Conservation (phyloP, 805 yeast genomes). For the Pichia cephalocereana region DNA sequence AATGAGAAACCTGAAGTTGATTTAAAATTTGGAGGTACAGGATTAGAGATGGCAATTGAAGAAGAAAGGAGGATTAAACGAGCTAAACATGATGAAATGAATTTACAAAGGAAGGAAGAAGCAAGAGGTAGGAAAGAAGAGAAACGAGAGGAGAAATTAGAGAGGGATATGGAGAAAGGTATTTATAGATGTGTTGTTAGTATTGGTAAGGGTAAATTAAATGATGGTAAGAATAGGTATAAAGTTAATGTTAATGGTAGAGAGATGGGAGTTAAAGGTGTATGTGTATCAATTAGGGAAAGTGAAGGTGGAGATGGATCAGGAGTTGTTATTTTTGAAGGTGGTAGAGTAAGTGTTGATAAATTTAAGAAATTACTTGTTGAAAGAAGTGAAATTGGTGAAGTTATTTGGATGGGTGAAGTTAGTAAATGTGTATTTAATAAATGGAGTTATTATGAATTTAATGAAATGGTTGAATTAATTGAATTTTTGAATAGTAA, state of each 20-base stretch:
- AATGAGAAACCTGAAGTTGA: conserved; percentile 89
- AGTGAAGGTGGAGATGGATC: conserved; percentile 35
- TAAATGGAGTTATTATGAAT: conserved; percentile 59
- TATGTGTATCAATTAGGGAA: conserved; percentile 23
- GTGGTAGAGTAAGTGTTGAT: conserved; percentile 53
- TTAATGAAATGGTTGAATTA: conserved; percentile 35
- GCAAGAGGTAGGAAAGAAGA: conserved; percentile 38
- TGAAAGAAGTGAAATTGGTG: conserved; percentile 54
- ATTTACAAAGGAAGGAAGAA: conserved; percentile 43
- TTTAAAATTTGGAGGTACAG: conserved; percentile 44
- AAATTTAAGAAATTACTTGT: conserved; percentile 54
- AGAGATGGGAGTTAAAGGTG: conserved; percentile 60
- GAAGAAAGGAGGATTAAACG: conserved; percentile 58
- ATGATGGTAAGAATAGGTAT: conserved; percentile 58
- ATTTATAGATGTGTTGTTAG: conserved; percentile 25
- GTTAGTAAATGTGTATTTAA: conserved; percentile 43
- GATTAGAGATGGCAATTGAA: conserved; percentile 64
- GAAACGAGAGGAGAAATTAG: conserved; percentile 39
- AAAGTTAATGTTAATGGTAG: conserved; percentile 77
- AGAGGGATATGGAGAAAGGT: conserved; percentile 7
- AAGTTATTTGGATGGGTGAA: conserved; percentile 62
- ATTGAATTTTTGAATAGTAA: too few species aligned
- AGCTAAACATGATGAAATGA: conserved; percentile 47
- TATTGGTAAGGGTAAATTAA: conserved; percentile 24
- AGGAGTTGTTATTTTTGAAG: conserved; percentile 64